phyloP scores from a whole-genome alignment of 2,329 filamentous ascomycete species.

The Penicillium oxalicum region DNA sequence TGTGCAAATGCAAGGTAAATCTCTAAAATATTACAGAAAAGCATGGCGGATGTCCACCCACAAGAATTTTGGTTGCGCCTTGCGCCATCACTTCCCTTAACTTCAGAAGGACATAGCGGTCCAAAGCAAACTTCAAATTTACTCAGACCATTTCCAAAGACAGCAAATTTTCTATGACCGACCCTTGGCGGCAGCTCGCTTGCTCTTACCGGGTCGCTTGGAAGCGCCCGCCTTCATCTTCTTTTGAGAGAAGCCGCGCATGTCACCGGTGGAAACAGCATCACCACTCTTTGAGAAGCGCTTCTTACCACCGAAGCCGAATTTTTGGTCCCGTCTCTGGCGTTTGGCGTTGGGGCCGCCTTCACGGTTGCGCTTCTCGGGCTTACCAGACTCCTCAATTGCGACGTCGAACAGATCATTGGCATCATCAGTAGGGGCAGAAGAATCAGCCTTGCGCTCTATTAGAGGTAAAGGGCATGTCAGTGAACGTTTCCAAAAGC shows the following conservation, averaged over 20 bases:
- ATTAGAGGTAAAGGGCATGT: slow-evolving; percentile 7
- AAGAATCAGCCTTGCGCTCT: slow-evolving; percentile 71
- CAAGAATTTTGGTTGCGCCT: slow-evolving; percentile 12
- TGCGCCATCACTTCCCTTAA: slow-evolving; percentile 8
- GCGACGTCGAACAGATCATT: slow-evolving; percentile 87
- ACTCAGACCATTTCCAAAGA: slow-evolving; percentile 1
- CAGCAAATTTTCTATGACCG: slow-evolving; percentile 13
- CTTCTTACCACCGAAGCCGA: slow-evolving; percentile 95
- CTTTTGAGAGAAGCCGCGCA: slow-evolving; percentile 72
- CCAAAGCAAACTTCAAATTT: slow-evolving; percentile 3
- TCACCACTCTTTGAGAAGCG: slow-evolving; percentile 84
- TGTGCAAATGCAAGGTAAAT: slow-evolving; percentile 18
- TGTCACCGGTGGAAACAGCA: slow-evolving; percentile 72
- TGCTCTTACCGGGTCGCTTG: slow-evolving; percentile 49
- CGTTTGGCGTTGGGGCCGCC: slow-evolving; percentile 57
- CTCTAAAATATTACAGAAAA: slow-evolving; percentile 20
- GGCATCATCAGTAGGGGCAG: slow-evolving; percentile 60
- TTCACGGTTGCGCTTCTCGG: slow-evolving; percentile 41
- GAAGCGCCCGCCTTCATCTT: slow-evolving; percentile 66
- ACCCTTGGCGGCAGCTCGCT: slow-evolving; percentile 36
- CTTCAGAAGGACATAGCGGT: background rate
- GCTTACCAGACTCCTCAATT: slow-evolving; percentile 64
- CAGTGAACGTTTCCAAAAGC: slow-evolving; percentile 15
- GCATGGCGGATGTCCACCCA: slow-evolving; percentile 10
- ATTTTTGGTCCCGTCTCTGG: slow-evolving; percentile 91